Conservation (phyloP, 495 filamentous ascomycete genomes). For the Aspergillus nanangensis region DNA sequence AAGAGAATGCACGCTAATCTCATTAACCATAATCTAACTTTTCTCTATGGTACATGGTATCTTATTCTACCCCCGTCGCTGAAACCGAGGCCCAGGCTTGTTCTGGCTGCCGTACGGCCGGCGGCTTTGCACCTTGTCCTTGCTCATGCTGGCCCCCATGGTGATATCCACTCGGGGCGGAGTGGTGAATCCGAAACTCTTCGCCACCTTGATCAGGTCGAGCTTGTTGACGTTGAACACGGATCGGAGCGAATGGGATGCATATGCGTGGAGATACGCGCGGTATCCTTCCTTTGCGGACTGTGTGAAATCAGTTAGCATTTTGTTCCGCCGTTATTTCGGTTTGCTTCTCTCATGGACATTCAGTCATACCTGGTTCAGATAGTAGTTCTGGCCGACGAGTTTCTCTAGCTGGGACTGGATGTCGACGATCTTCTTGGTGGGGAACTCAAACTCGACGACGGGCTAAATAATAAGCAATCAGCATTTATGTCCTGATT, state of each 20-base stretch:
- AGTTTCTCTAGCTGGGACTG: constrained; percentile 90
- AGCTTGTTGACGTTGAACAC: constrained; percentile 93
- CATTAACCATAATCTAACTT: background rate
- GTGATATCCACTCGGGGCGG: constrained; percentile 91
- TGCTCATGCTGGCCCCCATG: constrained; percentile 78
- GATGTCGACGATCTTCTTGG: constrained; percentile 89
- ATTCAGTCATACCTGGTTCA: constrained; percentile 66
- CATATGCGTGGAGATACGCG: constrained; percentile 91
- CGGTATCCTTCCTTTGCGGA: constrained; percentile 70
- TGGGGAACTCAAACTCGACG: constrained; percentile 92
- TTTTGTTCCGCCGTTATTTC: too few species aligned
- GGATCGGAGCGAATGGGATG: constrained; percentile 80
- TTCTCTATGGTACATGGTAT: background rate
- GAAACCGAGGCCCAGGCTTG: constrained; percentile 38
- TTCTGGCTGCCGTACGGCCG: constrained; percentile 78
- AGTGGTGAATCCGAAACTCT: constrained; percentile 83
- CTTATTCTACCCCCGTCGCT: constrained; percentile 29
- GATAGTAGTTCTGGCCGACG: constrained; percentile 91
- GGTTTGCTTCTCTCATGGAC: too few species aligned
- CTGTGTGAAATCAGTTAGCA: constrained; percentile 22
- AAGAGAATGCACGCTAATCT: background rate
- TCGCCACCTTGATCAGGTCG: constrained; percentile 89
- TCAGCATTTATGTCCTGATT: background rate
- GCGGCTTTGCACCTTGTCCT: constrained; percentile 81
- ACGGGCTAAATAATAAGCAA: constrained; percentile 48